These are phyloP conservation scores for Populus alba DNA, from an alignment of 345 rosid species.

Conservation along the genomic window DNA sequence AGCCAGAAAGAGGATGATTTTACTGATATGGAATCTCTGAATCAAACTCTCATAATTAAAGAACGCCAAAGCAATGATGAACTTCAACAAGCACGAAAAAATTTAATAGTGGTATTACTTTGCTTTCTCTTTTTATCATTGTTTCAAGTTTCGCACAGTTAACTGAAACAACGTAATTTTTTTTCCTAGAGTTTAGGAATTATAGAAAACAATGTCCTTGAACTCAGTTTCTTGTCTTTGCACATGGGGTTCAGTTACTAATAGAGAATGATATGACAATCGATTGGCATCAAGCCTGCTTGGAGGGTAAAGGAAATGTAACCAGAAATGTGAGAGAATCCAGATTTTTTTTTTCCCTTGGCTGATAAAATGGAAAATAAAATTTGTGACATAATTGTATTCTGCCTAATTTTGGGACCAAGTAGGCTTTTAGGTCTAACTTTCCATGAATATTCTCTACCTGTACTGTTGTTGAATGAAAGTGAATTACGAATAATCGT, in stretches of 20 bases:
- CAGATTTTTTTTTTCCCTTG: neutral
- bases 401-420: neutral
- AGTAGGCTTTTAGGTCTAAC: neutral
- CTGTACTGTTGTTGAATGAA: neutral
- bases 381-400: neutral
- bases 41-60: constrained; percentile 36
- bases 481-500: neutral
- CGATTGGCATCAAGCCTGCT: too few relatives aligned
- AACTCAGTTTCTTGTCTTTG: neutral
- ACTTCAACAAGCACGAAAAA: constrained; percentile 48
- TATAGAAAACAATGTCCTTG: neutral
- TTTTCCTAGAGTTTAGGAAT: neutral
- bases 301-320: too few relatives aligned
- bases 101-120: constrained; percentile 34
- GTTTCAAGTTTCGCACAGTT: neutral
- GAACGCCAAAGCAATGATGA: constrained; percentile 63
- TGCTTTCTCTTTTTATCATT: constrained; percentile 1
- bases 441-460: neutral
- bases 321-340: neutral
- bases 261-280: neutral
- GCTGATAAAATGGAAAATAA: neutral
- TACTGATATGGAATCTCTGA: constrained; percentile 27
- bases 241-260: neutral
- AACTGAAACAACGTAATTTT: neutral
- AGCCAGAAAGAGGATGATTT: constrained; percentile 51